Conservation (phyloP, 2,329 filamentous ascomycete species). For the Verticillium klebahnii region DNA sequence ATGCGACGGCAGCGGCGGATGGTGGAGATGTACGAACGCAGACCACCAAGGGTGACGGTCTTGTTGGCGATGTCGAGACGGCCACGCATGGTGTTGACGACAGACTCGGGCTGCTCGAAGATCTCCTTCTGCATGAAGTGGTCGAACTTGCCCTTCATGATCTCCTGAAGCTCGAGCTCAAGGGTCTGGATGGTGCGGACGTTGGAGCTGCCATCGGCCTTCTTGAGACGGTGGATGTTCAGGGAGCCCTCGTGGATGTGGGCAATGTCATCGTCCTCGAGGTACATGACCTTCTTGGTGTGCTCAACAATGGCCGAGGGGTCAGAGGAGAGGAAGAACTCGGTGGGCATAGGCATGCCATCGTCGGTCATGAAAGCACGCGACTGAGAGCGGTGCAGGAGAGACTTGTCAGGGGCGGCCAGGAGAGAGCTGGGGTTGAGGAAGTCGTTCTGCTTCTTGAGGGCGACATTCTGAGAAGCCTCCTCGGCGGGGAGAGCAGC, state of each 20-base stretch:
- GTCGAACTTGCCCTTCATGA: slow-evolving; percentile 99
- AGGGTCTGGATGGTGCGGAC: slow-evolving; percentile 97
- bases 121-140: slow-evolving; percentile 99
- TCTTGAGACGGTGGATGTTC: slow-evolving; percentile 97
- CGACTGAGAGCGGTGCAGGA: slow-evolving; percentile 96
- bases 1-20: slow-evolving; percentile 95
- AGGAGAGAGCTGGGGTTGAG: slow-evolving; percentile 66
- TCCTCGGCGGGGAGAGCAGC: slow-evolving; percentile 82
- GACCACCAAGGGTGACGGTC: slow-evolving; percentile 89
- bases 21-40: slow-evolving; percentile 93
- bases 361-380: slow-evolving; percentile 98
- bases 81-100: slow-evolving; percentile 99
- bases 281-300: slow-evolving; percentile 99
- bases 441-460: slow-evolving; percentile 80
- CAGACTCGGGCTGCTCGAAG: slow-evolving; percentile 98
- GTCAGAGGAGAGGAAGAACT: slow-evolving; percentile 99
- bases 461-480: slow-evolving; percentile 90
- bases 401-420: slow-evolving; percentile 92
- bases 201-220: slow-evolving; percentile 94
- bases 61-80: slow-evolving; percentile 92
- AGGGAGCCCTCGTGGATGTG: slow-evolving; percentile 98
- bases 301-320: slow-evolving; percentile 98
- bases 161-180: slow-evolving; percentile 98
- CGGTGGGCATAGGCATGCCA: slow-evolving; percentile 93
- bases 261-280: slow-evolving; percentile 98